Evolutionary conservation across 768 basidiomycete species (phyloP), one percentile per base, ranked within the genome.

Genomic region (Tulasnella sp.): DNA sequence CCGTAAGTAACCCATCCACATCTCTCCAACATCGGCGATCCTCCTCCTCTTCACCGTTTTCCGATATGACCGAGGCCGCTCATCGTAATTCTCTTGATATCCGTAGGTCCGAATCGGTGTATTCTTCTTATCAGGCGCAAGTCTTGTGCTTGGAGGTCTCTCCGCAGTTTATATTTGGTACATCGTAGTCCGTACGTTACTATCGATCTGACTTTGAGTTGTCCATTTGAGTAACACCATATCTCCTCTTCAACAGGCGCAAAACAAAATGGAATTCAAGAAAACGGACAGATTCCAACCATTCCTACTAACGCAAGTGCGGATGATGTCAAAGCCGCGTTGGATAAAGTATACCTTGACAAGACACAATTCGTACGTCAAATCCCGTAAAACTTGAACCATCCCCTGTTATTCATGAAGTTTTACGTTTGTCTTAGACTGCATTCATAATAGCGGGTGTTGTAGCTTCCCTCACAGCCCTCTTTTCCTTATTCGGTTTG

Each of bases 81-180:
- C 19, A 40, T 40, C 20, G 34, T 35, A n/a, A 35, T 15, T 20
- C 10, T 19, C 49, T n/a, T n/a, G n/a, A 28, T n/a, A 40, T 19
- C 20, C 29, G n/a, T 22, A 51, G 49, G 49, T 51, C 16, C 49
- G 49, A 28, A 31, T 51, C 20, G 49, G 49, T 8, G 49, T 51
- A 9, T 51, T 51, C 39, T 27, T 51, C 19, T 42, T 51, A 31
- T 51, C 49, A 22, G 49, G 39, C 20, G 25, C 33, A 7, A 51
- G 49, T 19, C 40, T 42, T 4, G 22, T 51, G 19, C 35, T 51
- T 19, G 39, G 49, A 15, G 49, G 49, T 15, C 10, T 51, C 29
- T 42, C 49, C n/a, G 49, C 49, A 19, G 41, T 41, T 34, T 39
- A 22, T 13, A 20, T 51, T 9, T 51, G 49, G 49, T 42, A 41